Evolutionary conservation across 2,329 filamentous ascomycete species (phyloP), one percentile per base, ranked within the genome.

Genomic region (Phaeosphaeriaceae sp.): DNA sequence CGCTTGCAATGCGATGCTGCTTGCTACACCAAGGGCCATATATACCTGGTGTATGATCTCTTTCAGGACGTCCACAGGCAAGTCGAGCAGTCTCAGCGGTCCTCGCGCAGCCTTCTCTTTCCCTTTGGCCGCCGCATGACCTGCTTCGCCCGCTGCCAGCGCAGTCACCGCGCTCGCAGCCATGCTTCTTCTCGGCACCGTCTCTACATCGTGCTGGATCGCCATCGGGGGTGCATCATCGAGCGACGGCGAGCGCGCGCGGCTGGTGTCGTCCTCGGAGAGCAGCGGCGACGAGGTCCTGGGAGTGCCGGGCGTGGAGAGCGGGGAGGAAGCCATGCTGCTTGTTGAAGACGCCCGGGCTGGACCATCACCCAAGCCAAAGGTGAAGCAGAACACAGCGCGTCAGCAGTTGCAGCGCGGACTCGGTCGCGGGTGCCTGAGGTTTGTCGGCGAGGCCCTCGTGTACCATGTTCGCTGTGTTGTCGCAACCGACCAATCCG

Each of bases 21-120:
- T 13, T 7, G 41, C n/a, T 19, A 7, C 41, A 11, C 17, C 41
- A 36, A 9, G n/a, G 47, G 19, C 3, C 7, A 41, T 22, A 68
- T 81, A 72, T 80, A 88, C 90, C 84, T 95, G 89, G 78, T 91
- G 90, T 54, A 94, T 86, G 59, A 95, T 91, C 67, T 92, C 84
- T 65, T 90, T 90, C 45, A 95, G 78, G 20, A 95, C 85, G 72
- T 95, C 92, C 58, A 93, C 82, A 1, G 92, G 91, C 20, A 95
- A 82, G 72, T 93, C 90, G 24, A 95, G 81, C 48, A 95, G 80
- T 36, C 83, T 84, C 59, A 92, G 80, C 22, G 88, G 87, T 41
- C 82, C 81, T 62, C 81, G 82, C 54, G 81, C 72, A 51, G 76
- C 72, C 69, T 79, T 81, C 59, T 78, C 79, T 67, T 81, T 81